Evolutionary conservation across 2,329 filamentous ascomycete genomes (phyloP), one percentile per base, ranked within the genome.

Genomic region (Colletotrichum lupini): DNA sequence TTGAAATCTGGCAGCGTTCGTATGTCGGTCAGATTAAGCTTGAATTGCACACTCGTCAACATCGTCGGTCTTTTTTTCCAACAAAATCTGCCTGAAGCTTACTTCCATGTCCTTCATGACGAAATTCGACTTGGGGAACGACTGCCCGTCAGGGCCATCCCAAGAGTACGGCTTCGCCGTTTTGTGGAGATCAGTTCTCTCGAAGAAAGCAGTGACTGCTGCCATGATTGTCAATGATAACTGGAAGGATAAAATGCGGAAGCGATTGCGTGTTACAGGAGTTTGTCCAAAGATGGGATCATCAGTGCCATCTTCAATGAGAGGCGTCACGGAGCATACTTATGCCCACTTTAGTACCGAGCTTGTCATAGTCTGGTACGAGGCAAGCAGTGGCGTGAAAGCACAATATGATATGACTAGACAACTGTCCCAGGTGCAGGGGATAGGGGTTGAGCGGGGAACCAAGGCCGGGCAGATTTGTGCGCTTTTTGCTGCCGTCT

Each of bases 81-180:
- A 26, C 14, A 28, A 24, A 24, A 4, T 28, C 14, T 24, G 12
- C 22, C 22, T 26, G 28, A n/a, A 62, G 37, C 59, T 62, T 49
- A 52, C 59, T 35, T 62, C 59, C 59, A 42, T 62, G 8, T 62
- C 59, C 24, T 62, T 62, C 59, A 62, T 46, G n/a, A 26, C 37
- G 32, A 62, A 62, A n/a, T 62, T 62, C 6, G 59, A 24, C 59
- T 49, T 42, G 16, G 59, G 59, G 8, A 62, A 28, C 12, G 11
- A 12, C 9, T 49, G 22, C 14, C 7, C 30, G 3, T 42, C 59
- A 7, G 59, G 59, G 11, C 59, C 59, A 24, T 62, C 59, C 59
- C 59, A 62, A 2, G 37, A 22, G 59, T 62, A 62, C 32, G 59
- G 59, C 59, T 62, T 62, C 11, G 24, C 59, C 11, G 30, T 49